Base-by-base conservation (phyloP, 148 eudicot species). In the Rhododendron molle region DNA sequence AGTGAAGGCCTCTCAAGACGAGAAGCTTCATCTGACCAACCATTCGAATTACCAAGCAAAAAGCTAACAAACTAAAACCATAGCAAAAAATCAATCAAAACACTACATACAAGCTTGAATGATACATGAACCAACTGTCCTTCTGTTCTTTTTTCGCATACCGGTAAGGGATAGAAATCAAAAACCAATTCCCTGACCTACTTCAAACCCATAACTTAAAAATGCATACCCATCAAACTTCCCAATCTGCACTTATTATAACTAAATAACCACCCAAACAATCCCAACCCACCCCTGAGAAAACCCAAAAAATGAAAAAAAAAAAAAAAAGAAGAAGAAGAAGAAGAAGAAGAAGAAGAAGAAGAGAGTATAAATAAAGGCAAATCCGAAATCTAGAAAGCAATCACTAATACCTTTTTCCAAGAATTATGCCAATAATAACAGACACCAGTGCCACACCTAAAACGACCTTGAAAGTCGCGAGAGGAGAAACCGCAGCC, bases 361-460 rank as follows among this genome's bases (percentile, higher is more conserved):
- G 52, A 40, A 14, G 16, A 32, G 20, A 83, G 20, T 43, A 30
- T 34, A 69, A 43, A 15, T 58, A 30, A 36, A 26, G 73, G 9
- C 47, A 85, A 86, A 82, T 54, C 49, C 81, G 30, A 88, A 78
- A 80, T 58, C 46, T n/a, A 13, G 73, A 21, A 46, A 83, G 54
- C 76, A 82, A 85, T 81, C 83, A 62, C 85, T 90, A 95, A 84
- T 97, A 97, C 69, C 91, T 88, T 91, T 95, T 97, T 2, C 98
- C 99, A 50, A 97, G 91, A 86, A 95, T 89, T 50, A 95, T 88
- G 72, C 99, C 99, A 76, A 95, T n/a, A 43, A 97, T 85, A 40
- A 97, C 88, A 13, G 99, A 97, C n/a, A 97, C 89, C 78, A 97
- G 80, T 44, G 98, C 98, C 83, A 95, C 92, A 30, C 95, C 99